Percentiles rank a stretch among this genome's conserved stretches.
Evolutionary conservation across 1,139 yeast genomes (phyloP).

Genomic region (Suhomyces maxii): DNA sequence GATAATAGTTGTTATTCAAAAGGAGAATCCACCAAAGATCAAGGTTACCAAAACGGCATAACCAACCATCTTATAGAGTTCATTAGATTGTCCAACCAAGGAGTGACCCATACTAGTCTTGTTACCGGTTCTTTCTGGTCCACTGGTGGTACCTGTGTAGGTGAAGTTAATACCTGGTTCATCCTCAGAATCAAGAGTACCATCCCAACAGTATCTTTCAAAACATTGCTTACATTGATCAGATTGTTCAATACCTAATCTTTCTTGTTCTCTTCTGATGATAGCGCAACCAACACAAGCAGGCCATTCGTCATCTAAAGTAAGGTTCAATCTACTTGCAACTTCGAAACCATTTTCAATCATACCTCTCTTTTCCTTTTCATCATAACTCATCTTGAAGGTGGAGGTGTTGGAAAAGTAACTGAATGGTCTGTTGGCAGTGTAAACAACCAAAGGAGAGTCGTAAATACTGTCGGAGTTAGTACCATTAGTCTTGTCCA

Average conservation of each 20-base stretch:
- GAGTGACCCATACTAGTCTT: constrained; percentile 6
- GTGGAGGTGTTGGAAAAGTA: constrained; percentile 40
- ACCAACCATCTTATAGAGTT: constrained; percentile 6
- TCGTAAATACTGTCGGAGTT: constrained; percentile 16
- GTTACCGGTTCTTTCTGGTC: constrained; percentile 24
- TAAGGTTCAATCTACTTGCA: constrained; percentile 27
- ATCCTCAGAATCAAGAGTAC: constrained; percentile 17
- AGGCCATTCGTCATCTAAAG: constrained; percentile 39
- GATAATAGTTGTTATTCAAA: neutral
- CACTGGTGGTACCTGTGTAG: constrained; percentile 45
- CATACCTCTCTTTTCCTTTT: constrained; percentile 37
- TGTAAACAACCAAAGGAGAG: constrained; percentile 40
- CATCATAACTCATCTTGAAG: constrained; percentile 33
- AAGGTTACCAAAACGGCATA: constrained; percentile 6
- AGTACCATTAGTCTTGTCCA: constrained; percentile 14
- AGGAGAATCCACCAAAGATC: constrained; percentile 6
- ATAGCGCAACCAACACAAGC: constrained; percentile 48
- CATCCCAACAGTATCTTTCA: constrained; percentile 45
- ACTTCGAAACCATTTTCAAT: constrained; percentile 38
- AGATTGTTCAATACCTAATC: constrained; percentile 37
- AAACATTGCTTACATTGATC: constrained; percentile 43
- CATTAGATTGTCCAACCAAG: constrained; percentile 3
- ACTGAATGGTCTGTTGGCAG: constrained; percentile 44
- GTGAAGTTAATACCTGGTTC: constrained; percentile 40
- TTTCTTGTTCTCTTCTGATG: constrained; percentile 44